Conservation (phyloP, 176 grass and related monocot species). For the Zizania latifolia region DNA sequence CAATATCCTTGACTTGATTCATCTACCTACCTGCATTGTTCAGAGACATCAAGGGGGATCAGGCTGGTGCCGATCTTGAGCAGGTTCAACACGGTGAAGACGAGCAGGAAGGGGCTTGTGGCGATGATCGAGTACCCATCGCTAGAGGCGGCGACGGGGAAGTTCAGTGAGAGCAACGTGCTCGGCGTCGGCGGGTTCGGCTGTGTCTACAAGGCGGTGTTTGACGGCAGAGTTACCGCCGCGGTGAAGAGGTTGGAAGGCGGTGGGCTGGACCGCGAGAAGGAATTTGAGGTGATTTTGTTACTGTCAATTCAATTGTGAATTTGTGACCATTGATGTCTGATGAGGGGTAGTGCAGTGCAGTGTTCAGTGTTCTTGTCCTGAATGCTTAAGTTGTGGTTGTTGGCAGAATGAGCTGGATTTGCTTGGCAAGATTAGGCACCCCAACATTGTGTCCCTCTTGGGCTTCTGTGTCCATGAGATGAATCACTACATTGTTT, state of each 20-base stretch:
- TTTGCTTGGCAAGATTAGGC: conserved; percentile 37
- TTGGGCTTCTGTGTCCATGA: too few relatives aligned
- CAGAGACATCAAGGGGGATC: conserved; percentile 52
- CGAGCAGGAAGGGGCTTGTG: conserved; percentile 58
- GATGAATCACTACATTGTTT: too few relatives aligned
- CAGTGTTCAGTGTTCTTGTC: not conserved
- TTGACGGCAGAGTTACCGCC: conserved; percentile 48
- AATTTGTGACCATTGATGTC: too few relatives aligned
- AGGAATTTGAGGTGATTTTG: conserved; percentile 73
- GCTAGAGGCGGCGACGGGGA: conserved; percentile 60
- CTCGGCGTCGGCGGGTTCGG: conserved; percentile 80
- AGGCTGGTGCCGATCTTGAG: conserved; percentile 59
- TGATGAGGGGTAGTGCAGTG: not conserved
- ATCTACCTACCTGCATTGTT: not conserved
- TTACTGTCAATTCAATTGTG: not conserved
- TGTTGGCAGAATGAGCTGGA: conserved; percentile 89
- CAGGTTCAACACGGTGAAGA: conserved; percentile 69
- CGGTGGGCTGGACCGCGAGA: conserved; percentile 54
- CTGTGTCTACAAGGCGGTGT: conserved; percentile 69
- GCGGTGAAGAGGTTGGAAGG: conserved; percentile 74
- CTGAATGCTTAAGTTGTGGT: conserved; percentile 17
- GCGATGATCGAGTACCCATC: conserved; percentile 67
- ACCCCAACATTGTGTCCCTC: too few relatives aligned
- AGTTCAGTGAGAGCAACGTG: conserved; percentile 70
- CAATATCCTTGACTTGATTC: not conserved